Base-by-base conservation (phyloP, 2,329 filamentous ascomycete genomes). In the Elsinoe fawcettii region DNA sequence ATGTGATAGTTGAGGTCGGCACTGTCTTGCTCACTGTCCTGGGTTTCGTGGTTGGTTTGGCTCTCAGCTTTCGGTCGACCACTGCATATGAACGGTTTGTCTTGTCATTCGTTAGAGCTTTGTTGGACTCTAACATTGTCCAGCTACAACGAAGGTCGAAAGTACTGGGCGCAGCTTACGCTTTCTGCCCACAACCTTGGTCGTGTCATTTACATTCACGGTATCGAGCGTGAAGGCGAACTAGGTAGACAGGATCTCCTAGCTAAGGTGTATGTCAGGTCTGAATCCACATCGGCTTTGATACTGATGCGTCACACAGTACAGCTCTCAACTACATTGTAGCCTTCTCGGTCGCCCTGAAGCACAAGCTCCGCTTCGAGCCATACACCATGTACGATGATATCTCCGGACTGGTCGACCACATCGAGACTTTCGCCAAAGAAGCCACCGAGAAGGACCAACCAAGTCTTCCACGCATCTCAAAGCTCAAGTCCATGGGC, bases 301-400 rank as follows among this genome's bases (percentile, higher is more conserved):
- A 23, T 43, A 30, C 27, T 30, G 27, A 30, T 30, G 5, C 30
- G 5, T 5, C 14, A 7, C 18, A 12, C 41, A 56, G 54, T 11
- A 84, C 84, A 14, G 83, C 83, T 5, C 81, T 93, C 70, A 92
- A 93, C 68, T 77, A 93, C 5, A 78, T 93, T 61, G 80, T 89
- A 25, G 86, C 88, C 2, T 93, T 88, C 64, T 80, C 87, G n/a
- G 77, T 88, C 16, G 74, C 89, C 1, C 76, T 95, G 59, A 92
- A 92, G 74, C 89, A 93, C 72, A 85, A 84, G 65, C 80, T 95
- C 30, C 87, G 89, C 30, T 92, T 92, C 69, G 88, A 95, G 68
- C 88, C 89, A 1, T 88, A 87, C 64, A 83, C 85, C 32, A 80
- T 85, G 55, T 92, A 93, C 68, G 80, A 85, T 1, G 89, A 93